Evolutionary conservation across 169 alveolate genomes (phyloP).

Genomic region (Cryptosporidium felis): DNA sequence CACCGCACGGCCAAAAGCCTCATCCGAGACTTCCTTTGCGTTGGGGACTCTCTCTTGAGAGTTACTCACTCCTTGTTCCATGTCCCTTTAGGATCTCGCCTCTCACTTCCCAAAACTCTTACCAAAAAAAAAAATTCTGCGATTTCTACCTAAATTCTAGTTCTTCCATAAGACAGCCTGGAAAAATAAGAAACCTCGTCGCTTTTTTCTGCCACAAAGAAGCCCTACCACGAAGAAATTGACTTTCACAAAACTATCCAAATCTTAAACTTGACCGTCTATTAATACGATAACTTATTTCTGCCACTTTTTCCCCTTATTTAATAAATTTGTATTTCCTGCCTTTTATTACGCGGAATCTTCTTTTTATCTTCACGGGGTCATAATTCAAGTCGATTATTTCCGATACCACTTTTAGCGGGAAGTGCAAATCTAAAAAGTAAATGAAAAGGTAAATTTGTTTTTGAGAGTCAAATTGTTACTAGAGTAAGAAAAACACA

Average conservation of each 20-base stretch:
- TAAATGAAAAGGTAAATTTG: too few relatives aligned
- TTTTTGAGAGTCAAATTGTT: too few relatives aligned
- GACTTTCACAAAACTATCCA: neutral
- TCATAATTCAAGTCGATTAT: too few relatives aligned
- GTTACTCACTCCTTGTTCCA: constrained; percentile 33
- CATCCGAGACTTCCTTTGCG: neutral
- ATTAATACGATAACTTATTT: neutral
- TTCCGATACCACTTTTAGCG: constrained; percentile 17
- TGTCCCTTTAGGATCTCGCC: constrained; percentile 45
- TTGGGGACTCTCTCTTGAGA: neutral
- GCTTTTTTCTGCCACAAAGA: neutral
- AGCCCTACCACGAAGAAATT: neutral
- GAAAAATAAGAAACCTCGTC: neutral
- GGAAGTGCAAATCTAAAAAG: neutral
- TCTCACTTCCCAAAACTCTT: constrained; percentile 9
- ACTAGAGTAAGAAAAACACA: too few relatives aligned
- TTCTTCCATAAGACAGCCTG: constrained; percentile 31
- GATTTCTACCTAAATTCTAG: neutral
- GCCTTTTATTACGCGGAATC: constrained; percentile 34
- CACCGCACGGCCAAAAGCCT: neutral
- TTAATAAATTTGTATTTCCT: neutral
- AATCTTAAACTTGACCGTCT: neutral
- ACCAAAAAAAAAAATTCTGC: constrained; percentile 23
- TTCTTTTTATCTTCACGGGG: constrained; percentile 3
- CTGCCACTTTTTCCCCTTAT: constrained; percentile 6